Base-by-base conservation (phyloP, 495 filamentous ascomycete species). In the Annulohypoxylon stygium region DNA sequence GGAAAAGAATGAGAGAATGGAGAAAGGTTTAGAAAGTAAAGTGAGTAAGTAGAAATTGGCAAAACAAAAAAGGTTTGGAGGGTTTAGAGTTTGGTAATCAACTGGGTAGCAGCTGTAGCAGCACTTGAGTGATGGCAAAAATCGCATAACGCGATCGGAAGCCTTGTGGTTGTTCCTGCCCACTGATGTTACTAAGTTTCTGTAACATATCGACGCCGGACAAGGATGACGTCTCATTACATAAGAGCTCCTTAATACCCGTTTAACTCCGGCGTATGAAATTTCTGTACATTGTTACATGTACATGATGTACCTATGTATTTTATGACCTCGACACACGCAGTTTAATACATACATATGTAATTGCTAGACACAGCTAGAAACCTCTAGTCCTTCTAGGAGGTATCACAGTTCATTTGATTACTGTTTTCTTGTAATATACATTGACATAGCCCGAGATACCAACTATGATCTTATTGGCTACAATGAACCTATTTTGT, bases 211-310 rank as follows among this genome's bases (percentile, higher is more conserved):
- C 12, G 2, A 43, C 11, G 39, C 4, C 4, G 12, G 3, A 54
- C 54, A 73, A 33, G 59, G 70, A 69, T 73, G 70, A 73, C 70
- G 70, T 65, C 60, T 51, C 59, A 73, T 60, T 65, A 63, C 39
- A 39, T 48, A 37, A 30, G 30, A 20, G 67, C 58, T 18, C 33
- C 18, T 53, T 34, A 23, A 23, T 23, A 43, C 20, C 41, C 54
- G 54, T 58, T 68, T 20, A 69, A 47, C 48, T 26, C 58, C 48
- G 66, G 25, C 11, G 12, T 11, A 12, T 48, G 14, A 37, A 51
- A 51, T 20, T 50, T 50, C 25, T 10, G 48, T 51, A 26, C 18
- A 50, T 50, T 23, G n/a, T 47, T 39, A 39, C 37, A 50, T 30
- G 1, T 37, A 36, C 30, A 30, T 30, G 30, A 34, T 3, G 14